phyloP scores from a whole-genome alignment of 495 filamentous ascomycete genomes.

The Cairneyella variabilis region DNA sequence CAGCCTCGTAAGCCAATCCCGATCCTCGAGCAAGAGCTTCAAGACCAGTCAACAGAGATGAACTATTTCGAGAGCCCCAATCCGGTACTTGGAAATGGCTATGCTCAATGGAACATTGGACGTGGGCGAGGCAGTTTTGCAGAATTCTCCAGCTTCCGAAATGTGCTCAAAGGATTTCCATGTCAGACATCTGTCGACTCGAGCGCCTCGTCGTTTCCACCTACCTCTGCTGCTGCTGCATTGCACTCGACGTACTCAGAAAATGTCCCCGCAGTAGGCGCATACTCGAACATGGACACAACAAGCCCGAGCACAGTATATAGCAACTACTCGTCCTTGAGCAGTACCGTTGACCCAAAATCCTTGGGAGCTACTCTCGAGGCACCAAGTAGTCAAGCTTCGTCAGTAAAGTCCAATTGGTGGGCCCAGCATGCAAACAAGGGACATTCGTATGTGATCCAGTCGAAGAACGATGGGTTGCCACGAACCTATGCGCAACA shows the following conservation, averaged over 20 bases:
- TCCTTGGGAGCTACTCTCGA: not conserved
- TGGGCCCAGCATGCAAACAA: slow-evolving; percentile 9
- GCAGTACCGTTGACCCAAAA: slow-evolving; percentile 5
- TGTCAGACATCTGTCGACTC: not conserved
- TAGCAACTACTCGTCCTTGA: slow-evolving; percentile 12
- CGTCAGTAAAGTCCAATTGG: not conserved
- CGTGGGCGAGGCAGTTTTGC: slow-evolving; percentile 16
- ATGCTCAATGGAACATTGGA: slow-evolving; percentile 15
- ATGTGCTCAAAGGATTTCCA: slow-evolving; percentile 13
- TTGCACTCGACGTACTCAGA: not conserved
- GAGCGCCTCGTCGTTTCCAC: not conserved
- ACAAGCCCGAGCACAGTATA: slow-evolving; percentile 12
- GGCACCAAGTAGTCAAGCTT: not conserved
- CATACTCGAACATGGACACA: slow-evolving; percentile 4
- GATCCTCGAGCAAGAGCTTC: slow-evolving; percentile 1
- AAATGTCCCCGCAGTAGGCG: not conserved
- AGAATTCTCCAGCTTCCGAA: slow-evolving; percentile 12
- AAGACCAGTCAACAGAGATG: slow-evolving; percentile 4
- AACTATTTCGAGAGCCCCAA: slow-evolving; percentile 10
- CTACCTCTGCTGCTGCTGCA: not conserved
- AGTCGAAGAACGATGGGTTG: slow-evolving; percentile 5
- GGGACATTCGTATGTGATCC: slow-evolving; percentile 1
- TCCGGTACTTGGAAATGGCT: slow-evolving; percentile 18
- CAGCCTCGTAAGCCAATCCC: slow-evolving; percentile 2
- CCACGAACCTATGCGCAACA: not conserved